These are phyloP conservation scores for Lepiota venenata DNA, from an alignment of 768 basidiomycete genomes.

Conservation along the genomic window DNA sequence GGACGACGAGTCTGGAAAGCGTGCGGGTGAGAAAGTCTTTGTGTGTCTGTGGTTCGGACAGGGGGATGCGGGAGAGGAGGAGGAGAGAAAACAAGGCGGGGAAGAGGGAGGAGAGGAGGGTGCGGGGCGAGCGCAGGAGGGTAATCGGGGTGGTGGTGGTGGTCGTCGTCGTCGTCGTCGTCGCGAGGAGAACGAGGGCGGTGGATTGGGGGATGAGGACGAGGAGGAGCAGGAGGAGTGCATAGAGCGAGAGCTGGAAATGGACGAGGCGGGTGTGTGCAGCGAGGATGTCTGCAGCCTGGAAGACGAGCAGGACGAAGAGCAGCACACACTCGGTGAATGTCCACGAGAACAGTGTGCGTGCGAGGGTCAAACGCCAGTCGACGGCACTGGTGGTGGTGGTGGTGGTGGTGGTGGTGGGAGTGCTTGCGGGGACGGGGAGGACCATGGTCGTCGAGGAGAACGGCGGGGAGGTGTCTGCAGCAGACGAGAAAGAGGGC, in stretches of 20 bases:
- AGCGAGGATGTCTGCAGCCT: constrained; percentile 54
- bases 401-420: no score
- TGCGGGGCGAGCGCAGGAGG: constrained; percentile 3
- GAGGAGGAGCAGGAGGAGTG: constrained; percentile 61
- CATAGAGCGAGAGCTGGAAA: constrained; percentile 64
- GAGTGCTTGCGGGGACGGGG: no score
- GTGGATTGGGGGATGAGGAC: constrained; percentile 63
- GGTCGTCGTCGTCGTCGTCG: no score
- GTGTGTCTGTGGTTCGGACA: constrained; percentile 47
- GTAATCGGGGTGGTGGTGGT: constrained; percentile 19
- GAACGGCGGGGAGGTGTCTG: neutral
- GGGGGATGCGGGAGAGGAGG: constrained; percentile 61
- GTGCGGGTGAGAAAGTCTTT: constrained; percentile 43
- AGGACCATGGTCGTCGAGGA: neutral
- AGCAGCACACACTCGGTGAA: constrained; percentile 75
- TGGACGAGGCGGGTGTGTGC: constrained; percentile 59
- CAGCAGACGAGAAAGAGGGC: constrained; percentile 1
- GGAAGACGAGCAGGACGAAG: constrained; percentile 71
- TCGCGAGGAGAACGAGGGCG: constrained; percentile 52
- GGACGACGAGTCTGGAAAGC: constrained; percentile 63
- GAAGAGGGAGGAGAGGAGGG: constrained; percentile 24
- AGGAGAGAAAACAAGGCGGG: constrained; percentile 56
- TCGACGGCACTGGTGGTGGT: neutral
- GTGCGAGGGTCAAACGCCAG: constrained; percentile 13
- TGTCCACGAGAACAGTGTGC: constrained; percentile 57